phyloP scores from a whole-genome alignment of 495 filamentous ascomycete species.

The Bombardia bombarda region DNA sequence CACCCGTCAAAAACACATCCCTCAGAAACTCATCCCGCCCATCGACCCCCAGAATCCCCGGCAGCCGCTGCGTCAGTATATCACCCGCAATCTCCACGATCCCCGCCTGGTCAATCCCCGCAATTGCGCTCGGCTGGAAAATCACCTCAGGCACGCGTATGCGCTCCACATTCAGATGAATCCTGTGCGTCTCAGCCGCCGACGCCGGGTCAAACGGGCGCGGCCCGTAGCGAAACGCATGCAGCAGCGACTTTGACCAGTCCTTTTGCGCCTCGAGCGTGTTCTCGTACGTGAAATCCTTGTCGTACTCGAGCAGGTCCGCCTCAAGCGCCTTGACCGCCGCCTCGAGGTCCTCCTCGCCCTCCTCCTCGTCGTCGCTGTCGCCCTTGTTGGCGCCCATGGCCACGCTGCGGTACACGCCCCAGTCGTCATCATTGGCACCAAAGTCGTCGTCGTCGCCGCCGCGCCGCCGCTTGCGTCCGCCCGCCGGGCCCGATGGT shows the following conservation, averaged over 20 bases:
- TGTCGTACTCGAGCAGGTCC: constrained; percentile 78
- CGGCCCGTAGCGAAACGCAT: constrained; percentile 82
- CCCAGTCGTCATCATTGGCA: constrained; percentile 96
- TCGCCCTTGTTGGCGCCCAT: constrained; percentile 56
- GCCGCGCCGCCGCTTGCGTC: constrained; percentile 72
- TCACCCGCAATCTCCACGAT: constrained; percentile 82
- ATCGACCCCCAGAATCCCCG: constrained; percentile 40
- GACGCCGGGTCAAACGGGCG: constrained; percentile 75
- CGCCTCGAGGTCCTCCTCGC: constrained; percentile 76
- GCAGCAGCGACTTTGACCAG: constrained; percentile 85
- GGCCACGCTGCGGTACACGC: constrained; percentile 85
- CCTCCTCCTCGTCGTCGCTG: constrained; percentile 68
- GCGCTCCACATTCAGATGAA: constrained; percentile 94
- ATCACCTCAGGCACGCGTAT: constrained; percentile 94
- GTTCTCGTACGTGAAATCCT: constrained; percentile 79
- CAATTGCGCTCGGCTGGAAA: constrained; percentile 85
- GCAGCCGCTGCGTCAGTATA: constrained; percentile 72
- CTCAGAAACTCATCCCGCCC: constrained; percentile 58
- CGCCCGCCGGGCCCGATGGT: constrained; percentile 42
- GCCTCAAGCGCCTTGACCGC: constrained; percentile 68
- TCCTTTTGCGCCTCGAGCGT: constrained; percentile 87
- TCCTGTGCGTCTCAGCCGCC: constrained; percentile 73
- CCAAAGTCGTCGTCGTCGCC: constrained; percentile 86
- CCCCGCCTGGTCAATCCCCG: constrained; percentile 90
- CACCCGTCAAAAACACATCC: constrained; percentile 90